Conservation (phyloP, 768 basidiomycete species). For the Boletus sp. region DNA sequence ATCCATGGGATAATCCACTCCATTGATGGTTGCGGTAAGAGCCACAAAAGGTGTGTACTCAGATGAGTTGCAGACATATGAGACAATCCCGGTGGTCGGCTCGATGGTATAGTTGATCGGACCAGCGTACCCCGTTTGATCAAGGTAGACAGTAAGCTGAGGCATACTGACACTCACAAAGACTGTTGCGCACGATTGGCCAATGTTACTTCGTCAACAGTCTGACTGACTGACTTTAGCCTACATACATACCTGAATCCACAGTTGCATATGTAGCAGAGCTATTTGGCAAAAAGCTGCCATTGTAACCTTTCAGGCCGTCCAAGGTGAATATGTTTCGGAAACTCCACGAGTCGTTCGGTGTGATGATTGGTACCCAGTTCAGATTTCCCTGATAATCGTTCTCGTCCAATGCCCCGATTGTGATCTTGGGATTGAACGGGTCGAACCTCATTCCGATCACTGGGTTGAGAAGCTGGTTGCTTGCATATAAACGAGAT, state of each 20-base stretch:
- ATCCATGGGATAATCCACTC: slow-evolving; percentile 9
- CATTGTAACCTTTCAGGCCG: slow-evolving; percentile 20
- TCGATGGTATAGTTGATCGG: slow-evolving; percentile 11
- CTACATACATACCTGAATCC: slow-evolving; percentile 7
- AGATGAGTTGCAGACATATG: slow-evolving; percentile 18
- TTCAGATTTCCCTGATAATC: slow-evolving; percentile 13
- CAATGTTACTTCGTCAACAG: background rate
- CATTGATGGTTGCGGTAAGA: slow-evolving; percentile 24
- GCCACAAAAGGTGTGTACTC: slow-evolving; percentile 9
- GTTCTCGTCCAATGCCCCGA: background rate
- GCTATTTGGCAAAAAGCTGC: background rate
- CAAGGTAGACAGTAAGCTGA: slow-evolving; percentile 2
- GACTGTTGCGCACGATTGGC: background rate
- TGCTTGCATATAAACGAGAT: slow-evolving; percentile 8
- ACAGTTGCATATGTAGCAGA: slow-evolving; percentile 5
- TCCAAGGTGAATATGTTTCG: slow-evolving; percentile 9
- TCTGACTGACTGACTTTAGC: too few relatives aligned
- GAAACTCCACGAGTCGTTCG: slow-evolving; percentile 3
- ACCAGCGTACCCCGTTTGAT: slow-evolving; percentile 7
- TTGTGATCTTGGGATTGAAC: too few relatives aligned
- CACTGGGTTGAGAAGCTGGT: slow-evolving; percentile 21
- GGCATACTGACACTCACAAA: slow-evolving; percentile 5
- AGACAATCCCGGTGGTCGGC: background rate
- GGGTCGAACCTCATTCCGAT: slow-evolving; percentile 21
- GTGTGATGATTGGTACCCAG: slow-evolving; percentile 19